phyloP scores from a whole-genome alignment of 2,329 filamentous ascomycete species.

The Helicocarpus griseus region DNA sequence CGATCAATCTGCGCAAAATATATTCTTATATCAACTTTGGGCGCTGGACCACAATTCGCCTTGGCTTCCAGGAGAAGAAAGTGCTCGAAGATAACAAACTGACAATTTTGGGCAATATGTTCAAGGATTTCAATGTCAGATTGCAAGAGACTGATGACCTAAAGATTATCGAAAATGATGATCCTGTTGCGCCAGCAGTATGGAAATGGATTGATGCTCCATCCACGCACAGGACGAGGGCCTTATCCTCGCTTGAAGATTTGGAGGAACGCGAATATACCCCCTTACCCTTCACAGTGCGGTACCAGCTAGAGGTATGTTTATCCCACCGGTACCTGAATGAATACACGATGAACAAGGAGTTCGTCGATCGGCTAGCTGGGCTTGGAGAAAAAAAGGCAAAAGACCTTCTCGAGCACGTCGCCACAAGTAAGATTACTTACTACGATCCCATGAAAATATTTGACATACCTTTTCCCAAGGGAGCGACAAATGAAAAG shows the following conservation, averaged over 20 bases:
- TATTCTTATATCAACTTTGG: slow-evolving; percentile 52
- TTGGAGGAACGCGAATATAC: slow-evolving; percentile 26
- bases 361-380: slow-evolving; percentile 57
- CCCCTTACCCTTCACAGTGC: slow-evolving; percentile 57
- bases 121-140: slow-evolving; percentile 65
- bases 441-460: slow-evolving; percentile 64
- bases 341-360: slow-evolving; percentile 59
- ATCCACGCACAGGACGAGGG: slow-evolving; percentile 18
- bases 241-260: slow-evolving; percentile 26
- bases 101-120: slow-evolving; percentile 39
- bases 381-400: slow-evolving; percentile 46
- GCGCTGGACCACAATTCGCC: slow-evolving; percentile 53
- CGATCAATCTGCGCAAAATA: slow-evolving; percentile 40
- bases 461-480: slow-evolving; percentile 45
- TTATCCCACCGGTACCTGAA: slow-evolving; percentile 69
- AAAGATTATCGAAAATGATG: slow-evolving; percentile 12
- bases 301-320: slow-evolving; percentile 89
- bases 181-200: slow-evolving; percentile 13
- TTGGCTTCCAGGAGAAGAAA: slow-evolving; percentile 35
- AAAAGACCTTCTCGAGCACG: slow-evolving; percentile 60
- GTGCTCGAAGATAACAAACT: slow-evolving; percentile 26
- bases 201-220: slow-evolving; percentile 34
- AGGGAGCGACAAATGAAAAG: slow-evolving; percentile 40
- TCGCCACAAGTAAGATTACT: slow-evolving; percentile 53
- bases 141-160: slow-evolving; percentile 40